Conservation (phyloP, 768 basidiomycete species). For the Tephrocybe sp. region DNA sequence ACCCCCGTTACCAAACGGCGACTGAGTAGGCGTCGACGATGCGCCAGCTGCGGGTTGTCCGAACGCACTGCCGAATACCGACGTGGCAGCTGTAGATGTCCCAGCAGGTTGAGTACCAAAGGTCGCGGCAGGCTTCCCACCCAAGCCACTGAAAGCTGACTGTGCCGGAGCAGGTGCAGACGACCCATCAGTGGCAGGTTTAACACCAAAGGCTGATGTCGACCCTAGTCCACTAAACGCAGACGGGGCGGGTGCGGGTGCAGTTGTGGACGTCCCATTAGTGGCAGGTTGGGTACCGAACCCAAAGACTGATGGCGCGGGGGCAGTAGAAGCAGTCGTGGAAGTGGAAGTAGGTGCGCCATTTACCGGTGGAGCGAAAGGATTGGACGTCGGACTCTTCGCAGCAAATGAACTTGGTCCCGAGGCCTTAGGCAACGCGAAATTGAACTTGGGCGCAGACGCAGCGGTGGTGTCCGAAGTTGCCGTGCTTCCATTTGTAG, state of each 20-base stretch:
- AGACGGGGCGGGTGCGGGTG: neutral
- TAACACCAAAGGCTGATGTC: conserved; percentile 8
- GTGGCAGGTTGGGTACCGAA: conserved; percentile 6
- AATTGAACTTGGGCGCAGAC: conserved; percentile 17
- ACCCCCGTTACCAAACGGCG: conserved; percentile 4
- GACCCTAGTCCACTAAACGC: conserved; percentile 12
- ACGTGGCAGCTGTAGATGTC: neutral
- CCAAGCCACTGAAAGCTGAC: conserved; percentile 1
- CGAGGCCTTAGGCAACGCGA: conserved; percentile 11
- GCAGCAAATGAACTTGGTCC: neutral
- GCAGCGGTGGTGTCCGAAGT: neutral
- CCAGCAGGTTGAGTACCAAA: conserved; percentile 7
- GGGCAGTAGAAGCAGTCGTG: neutral
- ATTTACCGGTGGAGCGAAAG: conserved; percentile 11
- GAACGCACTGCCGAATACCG: conserved; percentile 1
- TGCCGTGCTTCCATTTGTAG: conserved; percentile 7
- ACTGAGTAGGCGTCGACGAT: neutral
- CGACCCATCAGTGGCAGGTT: neutral
- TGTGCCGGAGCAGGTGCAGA: conserved; percentile 1
- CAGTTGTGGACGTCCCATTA: neutral
- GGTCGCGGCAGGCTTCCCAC: neutral
- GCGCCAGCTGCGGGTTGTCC: neutral
- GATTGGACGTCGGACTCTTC: conserved; percentile 3
- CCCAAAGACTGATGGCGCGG: conserved; percentile 6
- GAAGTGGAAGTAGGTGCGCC: neutral